Base-by-base conservation (phyloP, 805 yeast genomes). In the Candida ipomoeae region DNA sequence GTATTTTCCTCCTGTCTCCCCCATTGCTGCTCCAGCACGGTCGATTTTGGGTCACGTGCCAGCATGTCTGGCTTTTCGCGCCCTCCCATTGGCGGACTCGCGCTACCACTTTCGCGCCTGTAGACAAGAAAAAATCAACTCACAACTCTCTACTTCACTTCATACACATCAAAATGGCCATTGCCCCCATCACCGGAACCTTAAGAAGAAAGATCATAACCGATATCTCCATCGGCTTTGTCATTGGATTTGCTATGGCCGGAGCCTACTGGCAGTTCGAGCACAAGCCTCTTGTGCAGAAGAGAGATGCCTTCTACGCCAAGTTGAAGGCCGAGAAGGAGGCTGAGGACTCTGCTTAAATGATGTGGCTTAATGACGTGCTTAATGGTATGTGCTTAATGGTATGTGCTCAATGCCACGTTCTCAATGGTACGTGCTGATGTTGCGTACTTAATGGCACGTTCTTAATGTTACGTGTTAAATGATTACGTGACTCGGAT, bases 261-360 rank as follows among this genome's bases (percentile, higher is more conserved):
- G 90, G 85, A 54, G 74, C 78, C 57, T 80, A 78, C 73, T 90
- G 92, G 94, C 86, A 96, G 89, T 82, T 83, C 80, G 87, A 73
- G 62, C 97, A 91, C 85, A 84, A 80, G 77, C 80, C 83, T 35
- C 60, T 77, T 54, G 86, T 88, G 51, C 78, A 78, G 59, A 78
- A 74, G 64, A 87, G 97, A 81, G 97, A 91, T 70, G 83, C 81
- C 51, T 89, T 82, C 82, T 91, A 91, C 74, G 82, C 85, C 55
- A 77, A 83, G 62, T 74, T 87, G 68, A 92, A 90, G 61, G 83
- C 84, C 67, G 78, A 83, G 73, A 85, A 86, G 78, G 79, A 78
- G 60, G 75, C 78, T 54, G 84, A 81, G 66, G 83, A 79, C 50
- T 55, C 74, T 40, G 71, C 49, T 44, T 58, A 44, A 54, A 21